Conservation (phyloP, 2,329 filamentous ascomycete genomes). For the Apiospora aurea region DNA sequence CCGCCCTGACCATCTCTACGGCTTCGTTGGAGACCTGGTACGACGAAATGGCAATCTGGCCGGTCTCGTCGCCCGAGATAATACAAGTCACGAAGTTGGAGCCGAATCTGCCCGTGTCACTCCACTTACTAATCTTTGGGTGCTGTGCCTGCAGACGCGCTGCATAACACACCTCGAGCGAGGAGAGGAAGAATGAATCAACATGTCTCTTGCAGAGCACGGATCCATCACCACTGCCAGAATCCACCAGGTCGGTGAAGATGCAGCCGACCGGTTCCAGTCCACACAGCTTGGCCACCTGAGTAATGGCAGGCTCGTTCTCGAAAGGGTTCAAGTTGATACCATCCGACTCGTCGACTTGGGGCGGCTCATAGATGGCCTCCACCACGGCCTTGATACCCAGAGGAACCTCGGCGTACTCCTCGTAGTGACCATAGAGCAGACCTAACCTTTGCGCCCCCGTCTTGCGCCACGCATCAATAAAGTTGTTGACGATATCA, state of each 20-base stretch:
- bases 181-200: conserved; percentile 93
- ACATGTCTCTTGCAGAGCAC: conserved; percentile 95
- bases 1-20: conserved; percentile 94
- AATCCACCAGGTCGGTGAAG: conserved; percentile 89
- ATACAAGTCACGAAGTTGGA: conserved; percentile 98
- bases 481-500: conserved; percentile 83
- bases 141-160: conserved; percentile 87
- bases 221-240: conserved; percentile 80
- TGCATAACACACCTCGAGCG: conserved; percentile 89
- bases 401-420: conserved; percentile 91
- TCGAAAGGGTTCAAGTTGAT: conserved; percentile 86
- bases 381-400: conserved; percentile 96
- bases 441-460: conserved; percentile 87
- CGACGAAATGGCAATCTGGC: conserved; percentile 85
- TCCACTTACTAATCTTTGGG: conserved; percentile 94
- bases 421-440: conserved; percentile 87
- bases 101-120: conserved; percentile 90
- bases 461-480: conserved; percentile 90
- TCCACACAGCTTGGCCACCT: conserved; percentile 82
- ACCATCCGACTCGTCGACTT: conserved; percentile 87
- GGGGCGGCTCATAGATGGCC: conserved; percentile 95
- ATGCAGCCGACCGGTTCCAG: conserved; percentile 91
- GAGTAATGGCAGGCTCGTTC: conserved; percentile 81
- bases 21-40: conserved; percentile 97
- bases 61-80: conserved; percentile 88